Evolutionary conservation across 768 basidiomycete species (phyloP).

Genomic region (Boletus vermiculosoides): DNA sequence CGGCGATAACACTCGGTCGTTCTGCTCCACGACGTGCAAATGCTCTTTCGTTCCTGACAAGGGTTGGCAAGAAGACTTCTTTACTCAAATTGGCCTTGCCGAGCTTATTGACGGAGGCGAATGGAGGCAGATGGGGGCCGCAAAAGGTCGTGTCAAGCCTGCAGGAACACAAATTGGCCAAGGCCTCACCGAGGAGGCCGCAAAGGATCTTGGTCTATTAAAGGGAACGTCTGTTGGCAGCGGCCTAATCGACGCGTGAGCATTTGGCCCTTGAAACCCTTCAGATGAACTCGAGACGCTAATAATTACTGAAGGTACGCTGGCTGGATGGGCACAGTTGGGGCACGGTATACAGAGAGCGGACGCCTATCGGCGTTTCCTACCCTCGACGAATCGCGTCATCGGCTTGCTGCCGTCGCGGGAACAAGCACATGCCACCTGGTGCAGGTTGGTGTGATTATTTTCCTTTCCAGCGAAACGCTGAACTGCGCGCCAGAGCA

Average conservation of each 20-base stretch:
- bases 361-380: slow-evolving; percentile 56
- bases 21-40: slow-evolving; percentile 95
- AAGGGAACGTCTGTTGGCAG: slow-evolving; percentile 93
- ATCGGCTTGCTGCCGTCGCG: slow-evolving; percentile 88
- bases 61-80: slow-evolving; percentile 92
- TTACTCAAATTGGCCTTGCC: slow-evolving; percentile 76
- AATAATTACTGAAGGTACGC: slow-evolving; percentile 58
- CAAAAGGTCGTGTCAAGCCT: slow-evolving; percentile 63
- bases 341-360: slow-evolving; percentile 63
- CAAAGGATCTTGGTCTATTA: slow-evolving; percentile 78
- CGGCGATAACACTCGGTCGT: slow-evolving; percentile 64
- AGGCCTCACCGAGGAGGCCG: slow-evolving; percentile 76
- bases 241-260: slow-evolving; percentile 92
- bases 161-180: slow-evolving; percentile 83
- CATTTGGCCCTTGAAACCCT: slow-evolving; percentile 1
- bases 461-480: not conserved
- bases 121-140: slow-evolving; percentile 74
- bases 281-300: not conserved
- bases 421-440: slow-evolving; percentile 97
- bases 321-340: slow-evolving; percentile 96
- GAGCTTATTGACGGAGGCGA: slow-evolving; percentile 60
- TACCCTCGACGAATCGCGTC: slow-evolving; percentile 69
- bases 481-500: slow-evolving; percentile 50
- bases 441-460: slow-evolving; percentile 58
- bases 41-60: slow-evolving; percentile 84